phyloP scores from a whole-genome alignment of 768 basidiomycete species.

The Russula sp. region DNA sequence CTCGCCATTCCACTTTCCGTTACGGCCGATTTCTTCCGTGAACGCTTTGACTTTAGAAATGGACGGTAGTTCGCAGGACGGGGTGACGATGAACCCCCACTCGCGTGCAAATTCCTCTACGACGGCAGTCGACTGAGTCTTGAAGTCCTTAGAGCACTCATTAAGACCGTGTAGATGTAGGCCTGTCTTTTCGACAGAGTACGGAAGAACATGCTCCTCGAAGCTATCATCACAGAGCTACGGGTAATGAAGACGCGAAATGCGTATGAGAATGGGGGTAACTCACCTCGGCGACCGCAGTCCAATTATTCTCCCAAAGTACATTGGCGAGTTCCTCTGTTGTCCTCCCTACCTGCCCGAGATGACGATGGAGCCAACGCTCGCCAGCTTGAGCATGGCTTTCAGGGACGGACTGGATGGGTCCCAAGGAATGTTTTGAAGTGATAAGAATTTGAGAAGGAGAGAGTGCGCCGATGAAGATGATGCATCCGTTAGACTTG shows the following conservation, averaged over 20 bases:
- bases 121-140: constrained; percentile 60
- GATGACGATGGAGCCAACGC: constrained; percentile 72
- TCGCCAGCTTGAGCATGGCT: constrained; percentile 86
- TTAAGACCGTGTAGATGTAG: constrained; percentile 94
- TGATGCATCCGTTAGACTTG: constrained; percentile 96
- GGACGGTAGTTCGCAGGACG: constrained; percentile 53
- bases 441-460: constrained; percentile 74
- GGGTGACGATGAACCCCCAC: constrained; percentile 89
- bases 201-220: constrained; percentile 92
- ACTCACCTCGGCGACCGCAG: constrained; percentile 86
- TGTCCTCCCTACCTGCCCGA: constrained; percentile 56
- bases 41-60: constrained; percentile 70
- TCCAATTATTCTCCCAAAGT: constrained; percentile 82
- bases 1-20: constrained; percentile 79
- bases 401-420: constrained; percentile 40
- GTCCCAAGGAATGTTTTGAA: constrained; percentile 89
- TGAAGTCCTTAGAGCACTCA: constrained; percentile 58
- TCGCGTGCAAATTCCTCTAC: constrained; percentile 81
- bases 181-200: constrained; percentile 77
- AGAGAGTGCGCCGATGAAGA: constrained; percentile 86
- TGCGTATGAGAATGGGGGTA: constrained; percentile 1
- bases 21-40: constrained; percentile 60
- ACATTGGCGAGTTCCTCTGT: constrained; percentile 69
- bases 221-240: constrained; percentile 97
- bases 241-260: not conserved